Base-by-base conservation (phyloP, 2,329 filamentous ascomycete genomes). In the Ascochyta fabae region DNA sequence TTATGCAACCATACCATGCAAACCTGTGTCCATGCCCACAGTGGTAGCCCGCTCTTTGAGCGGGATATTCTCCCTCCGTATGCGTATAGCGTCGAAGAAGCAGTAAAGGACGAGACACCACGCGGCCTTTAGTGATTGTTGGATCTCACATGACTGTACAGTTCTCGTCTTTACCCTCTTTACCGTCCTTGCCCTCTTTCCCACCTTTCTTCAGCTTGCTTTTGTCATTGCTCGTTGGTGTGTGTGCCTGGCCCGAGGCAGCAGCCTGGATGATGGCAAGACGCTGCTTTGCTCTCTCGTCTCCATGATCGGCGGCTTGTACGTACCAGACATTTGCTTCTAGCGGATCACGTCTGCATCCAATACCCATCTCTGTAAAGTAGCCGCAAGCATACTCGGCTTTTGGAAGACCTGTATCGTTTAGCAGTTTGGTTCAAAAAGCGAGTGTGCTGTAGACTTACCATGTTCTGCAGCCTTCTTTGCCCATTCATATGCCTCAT, bases 301-400 rank as follows among this genome's bases (percentile, higher is more conserved):
- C 93, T 42, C 94, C 95, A 45, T 91, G 86, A 64, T 96, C 94
- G 15, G 95, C 94, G 5, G 95, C 95, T 76, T 91, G 91, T 65
- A 99, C 94, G 73, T 99, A 99, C 94, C 93, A 98, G 29, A 96
- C 91, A 70, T 99, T 99, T 65, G 95, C 94, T 75, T 97, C 93
- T 39, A 99, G 84, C n/a, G 94, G 88, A 74, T 99, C 95, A 44
- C 92, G 88, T 34, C 92, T 90, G 75, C 92, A 97, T 45, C 95
- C 95, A 66, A 99, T 97, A 60, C 95, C 95, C 91, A 96, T 96
- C 75, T 99, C 95, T 5, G 93, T 97, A 74, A 99, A 99, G 77
- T 97, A 98, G 40, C 92, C 95, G 22, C 96, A 86, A 0, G 95
- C 92, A 68, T 98, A 99, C 74, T 97, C 87, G n/a, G 95, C 95